Evolutionary conservation across 2,329 filamentous ascomycete genomes (phyloP), one percentile per base, ranked within the genome.

Genomic region (Cercospora nicotianae): DNA sequence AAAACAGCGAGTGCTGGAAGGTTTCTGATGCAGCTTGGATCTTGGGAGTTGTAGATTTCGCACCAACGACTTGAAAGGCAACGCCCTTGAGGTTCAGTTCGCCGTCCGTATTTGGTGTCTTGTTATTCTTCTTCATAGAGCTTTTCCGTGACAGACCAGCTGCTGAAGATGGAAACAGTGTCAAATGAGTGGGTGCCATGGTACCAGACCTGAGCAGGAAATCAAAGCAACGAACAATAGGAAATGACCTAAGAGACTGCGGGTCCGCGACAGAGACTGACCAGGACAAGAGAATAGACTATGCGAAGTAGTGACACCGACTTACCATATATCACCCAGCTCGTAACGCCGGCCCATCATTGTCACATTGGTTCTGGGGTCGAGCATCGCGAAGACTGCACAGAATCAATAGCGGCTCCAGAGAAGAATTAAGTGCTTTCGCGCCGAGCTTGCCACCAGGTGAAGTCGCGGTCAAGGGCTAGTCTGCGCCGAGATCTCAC

Each of bases 1-100:
- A 76, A 45, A 76, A 75, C 16, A 77, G 68, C 8, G 76, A 74
- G 57, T 76, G 76, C 58, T 77, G 74, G 62, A 76, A 70, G 3
- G 72, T 67, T 20, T 74, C 68, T 51, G 65, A 36, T 9, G 73
- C 72, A 26, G 74, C 73, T 42, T 71, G 69, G 9, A 76, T 65
- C 30, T 64, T 64, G 13, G 71, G 64, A 48, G 59, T 62, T 20
- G 42, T 57, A 12, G 55, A 65, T 23, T 66, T 64, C 13, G 65
- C 63, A 7, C 69, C 62, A 9, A 70, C 69, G 58, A 77, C 71
- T 57, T 75, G 74, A 36, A 77, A 70, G 9, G 75, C 72, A 20
- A 77, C 71, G 31, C 75, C 75, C 67, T 71, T 72, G n/a, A 76
- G 65, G 39, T 72, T 72, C 51, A 72, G 28, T 58, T 72, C 67